Evolutionary conservation across 208 protist species (phyloP).

Genomic region (Crithidia fasciculata): DNA sequence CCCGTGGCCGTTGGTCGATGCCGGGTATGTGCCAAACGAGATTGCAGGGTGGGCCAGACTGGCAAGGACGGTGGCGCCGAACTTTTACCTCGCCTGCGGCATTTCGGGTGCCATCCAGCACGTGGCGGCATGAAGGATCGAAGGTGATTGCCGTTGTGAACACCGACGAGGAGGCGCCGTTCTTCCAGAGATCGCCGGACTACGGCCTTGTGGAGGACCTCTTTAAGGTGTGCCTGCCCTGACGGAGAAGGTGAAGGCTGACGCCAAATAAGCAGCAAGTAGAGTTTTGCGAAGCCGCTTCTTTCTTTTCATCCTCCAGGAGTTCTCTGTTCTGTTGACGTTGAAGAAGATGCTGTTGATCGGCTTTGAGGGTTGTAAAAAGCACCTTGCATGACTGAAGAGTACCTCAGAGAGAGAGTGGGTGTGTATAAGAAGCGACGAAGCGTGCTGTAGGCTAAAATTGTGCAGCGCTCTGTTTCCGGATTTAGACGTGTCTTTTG

Average conservation of each 20-base stretch:
- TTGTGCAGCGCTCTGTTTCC: too few relatives aligned
- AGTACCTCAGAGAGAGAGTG: too few relatives aligned
- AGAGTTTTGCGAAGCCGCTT: too few relatives aligned
- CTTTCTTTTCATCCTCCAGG: too few relatives aligned
- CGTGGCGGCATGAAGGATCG: slow-evolving; percentile 99
- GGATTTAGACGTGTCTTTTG: too few relatives aligned
- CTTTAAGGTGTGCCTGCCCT: slow-evolving; percentile 96
- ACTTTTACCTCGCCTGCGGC: slow-evolving; percentile 98
- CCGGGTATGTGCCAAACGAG: slow-evolving; percentile 92
- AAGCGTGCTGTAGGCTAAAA: too few relatives aligned
- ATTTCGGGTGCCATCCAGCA: slow-evolving; percentile 97
- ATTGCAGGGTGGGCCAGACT: slow-evolving; percentile 98
- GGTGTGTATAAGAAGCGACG: too few relatives aligned
- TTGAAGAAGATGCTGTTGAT: not conserved
- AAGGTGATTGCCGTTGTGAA: slow-evolving; percentile 97
- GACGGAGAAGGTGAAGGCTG: slow-evolving; percentile 83
- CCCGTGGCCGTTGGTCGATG: slow-evolving; percentile 98
- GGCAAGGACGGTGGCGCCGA: slow-evolving; percentile 98
- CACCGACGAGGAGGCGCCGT: slow-evolving; percentile 98
- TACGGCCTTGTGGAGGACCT: slow-evolving; percentile 97
- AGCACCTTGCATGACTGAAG: too few relatives aligned
- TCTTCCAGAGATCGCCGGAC: slow-evolving; percentile 98
- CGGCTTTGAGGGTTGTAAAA: too few relatives aligned
- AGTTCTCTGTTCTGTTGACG: too few relatives aligned
- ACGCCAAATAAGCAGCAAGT: slow-evolving; percentile 27